phyloP scores from a whole-genome alignment of 2,329 filamentous ascomycete genomes.

The Ceratocystis alfenasii region DNA sequence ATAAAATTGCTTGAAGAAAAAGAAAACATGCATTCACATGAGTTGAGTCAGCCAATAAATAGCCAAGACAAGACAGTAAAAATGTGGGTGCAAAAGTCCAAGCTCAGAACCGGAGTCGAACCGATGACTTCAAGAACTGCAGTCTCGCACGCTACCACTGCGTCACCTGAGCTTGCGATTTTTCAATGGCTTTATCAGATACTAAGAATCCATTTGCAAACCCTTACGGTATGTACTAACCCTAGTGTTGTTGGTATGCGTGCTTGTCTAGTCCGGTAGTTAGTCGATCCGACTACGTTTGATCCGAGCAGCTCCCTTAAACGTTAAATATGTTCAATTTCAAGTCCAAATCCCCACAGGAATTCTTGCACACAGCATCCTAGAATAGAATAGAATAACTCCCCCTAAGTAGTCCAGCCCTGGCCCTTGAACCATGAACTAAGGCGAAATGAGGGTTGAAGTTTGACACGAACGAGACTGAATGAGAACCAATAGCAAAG shows the following conservation, averaged over 20 bases:
- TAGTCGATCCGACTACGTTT: too few species aligned
- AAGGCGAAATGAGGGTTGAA: not conserved
- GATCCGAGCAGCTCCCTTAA: too few species aligned
- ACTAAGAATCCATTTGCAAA: not conserved
- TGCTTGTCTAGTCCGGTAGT: too few species aligned
- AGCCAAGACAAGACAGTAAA: not conserved
- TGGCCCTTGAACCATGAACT: not conserved
- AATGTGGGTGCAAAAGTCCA: not conserved
- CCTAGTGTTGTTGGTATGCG: too few species aligned
- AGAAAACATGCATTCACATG: not conserved
- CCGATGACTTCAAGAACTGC: slow-evolving; percentile 22
- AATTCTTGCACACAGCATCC: too few species aligned
- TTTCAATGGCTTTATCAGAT: not conserved
- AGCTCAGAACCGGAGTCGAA: slow-evolving; percentile 22
- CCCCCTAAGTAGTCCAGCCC: not conserved
- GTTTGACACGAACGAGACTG: not conserved
- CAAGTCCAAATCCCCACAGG: too few species aligned
- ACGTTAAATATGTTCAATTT: too few species aligned
- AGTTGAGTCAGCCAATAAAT: not conserved
- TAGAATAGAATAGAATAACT: too few species aligned
- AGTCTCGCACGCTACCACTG: slow-evolving; percentile 22
- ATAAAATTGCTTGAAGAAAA: not conserved
- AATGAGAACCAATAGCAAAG: not conserved
- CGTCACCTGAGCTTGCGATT: slow-evolving; percentile 17
- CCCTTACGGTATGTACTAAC: not conserved